A percentile compares a stretch with the other conserved stretches of the same genome.
Conservation (phyloP, 768 basidiomycete genomes). For the Trametes cubensis region DNA sequence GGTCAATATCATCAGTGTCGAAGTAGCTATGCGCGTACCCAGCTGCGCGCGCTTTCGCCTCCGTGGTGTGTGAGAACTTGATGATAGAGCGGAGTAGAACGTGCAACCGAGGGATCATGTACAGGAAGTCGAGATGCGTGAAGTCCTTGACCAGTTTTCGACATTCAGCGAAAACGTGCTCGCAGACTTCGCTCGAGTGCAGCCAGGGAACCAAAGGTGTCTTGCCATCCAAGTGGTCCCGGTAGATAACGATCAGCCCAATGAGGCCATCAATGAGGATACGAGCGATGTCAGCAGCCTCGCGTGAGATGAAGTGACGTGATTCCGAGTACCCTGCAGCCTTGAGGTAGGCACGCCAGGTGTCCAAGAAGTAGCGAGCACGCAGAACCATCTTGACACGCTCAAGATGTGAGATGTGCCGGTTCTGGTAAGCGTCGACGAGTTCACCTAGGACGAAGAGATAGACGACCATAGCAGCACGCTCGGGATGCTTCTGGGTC, state of each 20-base stretch:
- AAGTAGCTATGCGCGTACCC: slow-evolving; percentile 8
- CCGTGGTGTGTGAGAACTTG: background rate
- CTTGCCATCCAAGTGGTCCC: slow-evolving; percentile 34
- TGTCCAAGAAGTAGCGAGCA: slow-evolving; percentile 29
- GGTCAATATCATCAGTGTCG: background rate
- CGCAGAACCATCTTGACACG: slow-evolving; percentile 31
- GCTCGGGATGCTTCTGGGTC: slow-evolving; percentile 27
- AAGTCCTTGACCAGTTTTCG: slow-evolving; percentile 31
- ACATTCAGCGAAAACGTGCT: slow-evolving; percentile 36
- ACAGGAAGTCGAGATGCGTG: slow-evolving; percentile 27
- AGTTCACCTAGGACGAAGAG: slow-evolving; percentile 39
- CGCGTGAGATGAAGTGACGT: slow-evolving; percentile 38
- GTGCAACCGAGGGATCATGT: slow-evolving; percentile 11
- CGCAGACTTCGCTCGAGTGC: slow-evolving; percentile 35
- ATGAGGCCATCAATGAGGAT: slow-evolving; percentile 39
- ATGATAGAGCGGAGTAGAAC: background rate
- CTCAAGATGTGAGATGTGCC: slow-evolving; percentile 28
- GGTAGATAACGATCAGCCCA: slow-evolving; percentile 37
- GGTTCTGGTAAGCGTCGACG: slow-evolving; percentile 34
- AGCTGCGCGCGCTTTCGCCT: background rate
- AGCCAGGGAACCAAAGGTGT: slow-evolving; percentile 43
- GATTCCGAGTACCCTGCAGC: slow-evolving; percentile 28
- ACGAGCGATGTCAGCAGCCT: slow-evolving; percentile 37
- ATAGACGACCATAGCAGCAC: slow-evolving; percentile 36
- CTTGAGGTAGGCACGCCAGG: slow-evolving; percentile 31